Base-by-base conservation (phyloP, 106 monocot genomes). In the Triglochin maritima region DNA sequence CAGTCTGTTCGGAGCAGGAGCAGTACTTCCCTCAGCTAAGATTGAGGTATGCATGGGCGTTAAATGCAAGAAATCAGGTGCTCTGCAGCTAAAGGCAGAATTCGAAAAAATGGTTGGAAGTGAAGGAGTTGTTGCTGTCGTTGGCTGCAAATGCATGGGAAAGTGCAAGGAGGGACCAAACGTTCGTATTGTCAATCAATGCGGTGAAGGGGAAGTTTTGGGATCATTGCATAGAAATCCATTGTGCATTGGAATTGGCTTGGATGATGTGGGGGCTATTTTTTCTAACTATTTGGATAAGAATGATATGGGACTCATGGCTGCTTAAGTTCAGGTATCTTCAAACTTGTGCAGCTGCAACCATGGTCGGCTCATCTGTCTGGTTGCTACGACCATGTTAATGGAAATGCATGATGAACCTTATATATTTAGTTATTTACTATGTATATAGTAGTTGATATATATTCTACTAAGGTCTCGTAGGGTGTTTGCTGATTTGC, bases 21-120 rank as follows among this genome's bases (percentile, higher is more conserved):
- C 59, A 57, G 13, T 49, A 45, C 15, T 46, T 4, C 47, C 49
- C 1, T 41, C 16, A 66, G 63, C 72, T 12, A 86, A 72, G 75
- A 89, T 98, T 44, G 98, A 98, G 76, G 86, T 98, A 13, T 92
- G 98, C 60, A 86, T 98, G 86, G 98, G 92, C 17, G 98, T 91
- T 0, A 92, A 92, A 48, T 96, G 95, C 87, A 96, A 78, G 81
- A 90, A 69, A 17, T 80, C 81, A 2, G 98, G 98, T 0, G 70
- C 86, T 7, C 41, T 76, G 47, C 82, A 80, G 15, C 43, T 98
- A 54, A 63, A 84, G 82, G 62, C 71, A 47, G 88, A 98, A 64
- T 84, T 98, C 11, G 77, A 82, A 72, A 82, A 52, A 70, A 69
- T 57, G 62, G 78, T 98, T 0, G 88, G 92, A 12, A 47, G 29